Percentiles rank a stretch among this genome's conserved stretches.
phyloP scores from a whole-genome alignment of 192 early-diverging fungal genomes.

The Mortierella antarctica region DNA sequence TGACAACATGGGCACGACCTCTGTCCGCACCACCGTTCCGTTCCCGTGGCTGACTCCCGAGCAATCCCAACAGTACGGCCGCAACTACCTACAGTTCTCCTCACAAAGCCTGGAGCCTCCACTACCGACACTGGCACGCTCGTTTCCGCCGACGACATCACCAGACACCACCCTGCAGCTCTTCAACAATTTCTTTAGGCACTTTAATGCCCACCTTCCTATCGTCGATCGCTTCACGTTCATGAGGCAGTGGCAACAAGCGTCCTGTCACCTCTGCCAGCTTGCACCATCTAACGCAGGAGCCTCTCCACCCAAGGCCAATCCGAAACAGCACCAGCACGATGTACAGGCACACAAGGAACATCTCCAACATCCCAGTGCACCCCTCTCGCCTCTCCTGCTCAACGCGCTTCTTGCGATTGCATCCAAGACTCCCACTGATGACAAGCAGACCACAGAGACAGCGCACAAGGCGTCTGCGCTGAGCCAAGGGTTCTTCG shows the following conservation, averaged over 20 bases:
- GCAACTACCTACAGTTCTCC: constrained; percentile 49
- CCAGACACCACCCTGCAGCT: constrained; percentile 13
- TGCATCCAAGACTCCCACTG: constrained; percentile 37
- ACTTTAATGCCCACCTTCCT: constrained; percentile 34
- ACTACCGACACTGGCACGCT: constrained; percentile 24
- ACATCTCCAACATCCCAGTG: constrained; percentile 27
- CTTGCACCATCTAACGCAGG: neutral
- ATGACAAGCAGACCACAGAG: constrained; percentile 12
- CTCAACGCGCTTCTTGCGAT: constrained; percentile 52
- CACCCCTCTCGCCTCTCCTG: constrained; percentile 53
- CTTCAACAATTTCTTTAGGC: constrained; percentile 31
- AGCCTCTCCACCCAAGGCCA: neutral
- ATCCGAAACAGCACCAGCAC: constrained; percentile 18
- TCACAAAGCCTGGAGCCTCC: constrained; percentile 38
- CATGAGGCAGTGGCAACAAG: constrained; percentile 47
- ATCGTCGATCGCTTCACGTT: constrained; percentile 32
- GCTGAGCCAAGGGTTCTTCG: constrained; percentile 35
- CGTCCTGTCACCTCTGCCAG: constrained; percentile 24
- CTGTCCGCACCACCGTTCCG: constrained; percentile 42
- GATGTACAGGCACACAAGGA: constrained; percentile 29
- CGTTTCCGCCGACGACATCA: constrained; percentile 2
- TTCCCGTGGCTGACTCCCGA: constrained; percentile 52
- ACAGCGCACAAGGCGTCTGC: neutral
- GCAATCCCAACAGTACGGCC: constrained; percentile 44
- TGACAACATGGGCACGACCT: constrained; percentile 40